Conservation (phyloP, 1,284 basidiomycete species). For the Moniliophthora roreri region DNA sequence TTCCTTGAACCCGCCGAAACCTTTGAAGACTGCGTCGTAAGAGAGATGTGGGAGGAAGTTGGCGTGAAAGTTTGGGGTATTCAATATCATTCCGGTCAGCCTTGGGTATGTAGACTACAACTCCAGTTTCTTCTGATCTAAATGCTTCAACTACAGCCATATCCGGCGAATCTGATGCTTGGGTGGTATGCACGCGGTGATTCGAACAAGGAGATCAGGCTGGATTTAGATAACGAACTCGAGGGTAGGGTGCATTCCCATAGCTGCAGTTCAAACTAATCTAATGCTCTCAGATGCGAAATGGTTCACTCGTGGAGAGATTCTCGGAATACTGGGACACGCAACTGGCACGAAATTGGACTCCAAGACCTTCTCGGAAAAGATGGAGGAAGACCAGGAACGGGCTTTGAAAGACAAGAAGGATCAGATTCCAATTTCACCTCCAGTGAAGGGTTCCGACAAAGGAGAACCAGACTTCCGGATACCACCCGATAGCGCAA, state of each 20-base stretch:
- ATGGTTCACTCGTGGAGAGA: slow-evolving; percentile 81
- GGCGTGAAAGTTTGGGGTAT: slow-evolving; percentile 86
- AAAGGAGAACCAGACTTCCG: slow-evolving; percentile 51
- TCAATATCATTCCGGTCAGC: slow-evolving; percentile 84
- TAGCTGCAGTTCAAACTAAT: neutral
- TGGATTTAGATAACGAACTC: slow-evolving; percentile 96
- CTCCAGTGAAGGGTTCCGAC: slow-evolving; percentile 21
- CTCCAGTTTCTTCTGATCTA: neutral
- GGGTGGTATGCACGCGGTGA: slow-evolving; percentile 85
- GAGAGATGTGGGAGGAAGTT: slow-evolving; percentile 95
- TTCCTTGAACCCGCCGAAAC: slow-evolving; percentile 94
- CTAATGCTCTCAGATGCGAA: slow-evolving; percentile 66
- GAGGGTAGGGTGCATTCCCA: slow-evolving; percentile 56
- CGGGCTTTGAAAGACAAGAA: slow-evolving; percentile 1
- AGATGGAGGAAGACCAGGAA: slow-evolving; percentile 15
- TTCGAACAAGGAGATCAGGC: slow-evolving; percentile 70
- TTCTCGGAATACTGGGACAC: slow-evolving; percentile 51
- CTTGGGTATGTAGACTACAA: slow-evolving; percentile 57
- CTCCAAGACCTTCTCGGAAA: slow-evolving; percentile 49
- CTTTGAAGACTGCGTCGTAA: slow-evolving; percentile 90
- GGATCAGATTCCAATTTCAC: slow-evolving; percentile 1
- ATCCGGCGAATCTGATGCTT: slow-evolving; percentile 88
- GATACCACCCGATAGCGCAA: slow-evolving; percentile 63
- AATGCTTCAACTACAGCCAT: slow-evolving; percentile 54
- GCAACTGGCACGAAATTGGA: slow-evolving; percentile 62